Evolutionary conservation across 2,329 filamentous ascomycete species (phyloP), one percentile per base, ranked within the genome.

Genomic region (Elsinoe arachidis): DNA sequence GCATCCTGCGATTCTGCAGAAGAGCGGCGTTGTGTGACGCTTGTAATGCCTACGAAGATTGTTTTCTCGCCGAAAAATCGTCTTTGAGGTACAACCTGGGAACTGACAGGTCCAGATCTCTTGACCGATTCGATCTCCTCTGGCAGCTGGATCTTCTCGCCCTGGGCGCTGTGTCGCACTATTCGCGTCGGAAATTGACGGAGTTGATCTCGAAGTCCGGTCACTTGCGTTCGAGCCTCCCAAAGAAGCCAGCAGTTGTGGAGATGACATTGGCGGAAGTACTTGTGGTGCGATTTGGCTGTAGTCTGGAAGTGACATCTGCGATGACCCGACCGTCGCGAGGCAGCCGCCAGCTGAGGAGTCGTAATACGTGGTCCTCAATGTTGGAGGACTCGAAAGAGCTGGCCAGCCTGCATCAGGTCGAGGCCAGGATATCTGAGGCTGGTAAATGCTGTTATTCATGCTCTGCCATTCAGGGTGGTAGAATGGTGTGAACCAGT

Each of bases 41-140:
- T 82, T 82, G 71, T 79, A 82, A 64, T 84, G 81, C 64, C 84
- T 84, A 26, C 81, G 74, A n/a, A 84, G 70, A 66, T 84, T 81
- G 64, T 81, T 84, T 33, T 79, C 80, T 44, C 81, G 74, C 5
- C 76, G 78, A 66, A 84, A 84, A 1, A 76, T 70, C 2, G 80
- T 78, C 59, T 76, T 76, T 43, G 80, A 83, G 14, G 78, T 76
- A 67, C 81, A 84, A 12, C 77, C 78, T 1, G 78, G 80, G 63
- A 80, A 80, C 3, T 76, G 77, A 65, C 81, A 84, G 47, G 77
- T 78, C 80, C 80, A 84, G 59, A 74, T 78, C 35, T 74, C 74
- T 62, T 11, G 65, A 66, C 44, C 67, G n/a, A n/a, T n/a, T n/a
- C n/a, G n/a, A n/a, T n/a, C n/a, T n/a, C n/a, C n/a, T n/a, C n/a